Evolutionary conservation across 2,329 filamentous ascomycete species (phyloP).

Genomic region (Cercospora nicotianae): DNA sequence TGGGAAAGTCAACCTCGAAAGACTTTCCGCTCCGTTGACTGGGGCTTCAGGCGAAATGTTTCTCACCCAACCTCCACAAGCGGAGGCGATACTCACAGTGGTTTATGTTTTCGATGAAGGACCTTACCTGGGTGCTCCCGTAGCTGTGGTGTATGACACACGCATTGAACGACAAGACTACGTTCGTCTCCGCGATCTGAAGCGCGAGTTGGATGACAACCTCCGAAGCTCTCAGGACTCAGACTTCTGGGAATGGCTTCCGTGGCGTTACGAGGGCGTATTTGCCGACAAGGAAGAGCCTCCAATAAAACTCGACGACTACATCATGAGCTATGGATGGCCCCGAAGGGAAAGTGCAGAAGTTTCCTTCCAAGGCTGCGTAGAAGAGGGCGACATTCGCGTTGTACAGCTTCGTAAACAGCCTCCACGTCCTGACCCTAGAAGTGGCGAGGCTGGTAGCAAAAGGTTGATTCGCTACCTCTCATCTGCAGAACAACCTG

Average conservation of each 20-base stretch:
- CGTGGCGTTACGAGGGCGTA: neutral
- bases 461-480: neutral
- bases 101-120: slow-evolving; percentile 6
- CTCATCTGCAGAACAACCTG: neutral
- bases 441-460: neutral
- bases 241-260: slow-evolving; percentile 11
- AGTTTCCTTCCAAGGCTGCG: neutral
- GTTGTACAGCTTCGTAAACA: neutral
- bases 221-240: neutral
- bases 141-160: neutral
- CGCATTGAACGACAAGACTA: neutral
- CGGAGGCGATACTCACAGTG: neutral
- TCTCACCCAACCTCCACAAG: neutral
- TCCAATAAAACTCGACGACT: slow-evolving; percentile 2
- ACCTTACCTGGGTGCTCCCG: neutral
- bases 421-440: neutral
- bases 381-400: neutral
- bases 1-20: neutral
- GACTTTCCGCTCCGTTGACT: neutral
- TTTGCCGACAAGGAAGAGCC: neutral
- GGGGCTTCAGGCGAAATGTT: neutral
- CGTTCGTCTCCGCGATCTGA: neutral
- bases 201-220: neutral
- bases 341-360: neutral
- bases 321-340: slow-evolving; percentile 3